Base-by-base conservation (phyloP, 148 eudicot genomes). In the Gaultheria prostrata region DNA sequence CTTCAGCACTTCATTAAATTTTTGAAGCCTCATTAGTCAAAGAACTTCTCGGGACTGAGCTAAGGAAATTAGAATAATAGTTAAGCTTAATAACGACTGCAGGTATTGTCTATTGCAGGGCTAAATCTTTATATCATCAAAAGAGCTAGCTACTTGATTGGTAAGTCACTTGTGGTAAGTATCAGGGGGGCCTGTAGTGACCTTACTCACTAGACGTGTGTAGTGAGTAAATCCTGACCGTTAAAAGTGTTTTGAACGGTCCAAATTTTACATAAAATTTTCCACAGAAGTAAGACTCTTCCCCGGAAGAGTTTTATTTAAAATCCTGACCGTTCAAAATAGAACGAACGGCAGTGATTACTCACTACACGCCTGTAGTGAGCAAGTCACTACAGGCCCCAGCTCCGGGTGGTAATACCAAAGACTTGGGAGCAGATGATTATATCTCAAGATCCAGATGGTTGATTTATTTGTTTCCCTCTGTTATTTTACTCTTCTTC, bases 141-240 rank as follows among this genome's bases (percentile, higher is more conserved):
- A 24, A 63, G 70, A 83, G 51, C 20, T 76, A 46, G 15, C 70
- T 3, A 63, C 67, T 83, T 63, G 0, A 77, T 77, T 75, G 67
- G 65, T 35, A 76, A 48, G 69, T 28, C 33, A 69, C 54, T 49
- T 30, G 18, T 75, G 67, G 65, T 35, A 5, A 39, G 43, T 5
- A 39, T 39, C 43, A 0, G 43, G 43, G 43, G 43, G 43, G 43
- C 43, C 3, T 39, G 43, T 39, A 39, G 43, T 39, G 43, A 39
- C 43, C 43, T 39, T 39, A 39, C 43, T 39, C 43, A 39, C 43
- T 4, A 39, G 43, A 39, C 43, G 43, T 0, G 43, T 39, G 43
- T 39, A 39, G 43, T 39, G 43, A 39, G 43, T 39, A 39, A 39
- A 39, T 39, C 43, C 43, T 39, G 43, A 39, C 6, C 43, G 43